Evolutionary conservation across 2,329 filamentous ascomycete species (phyloP), one percentile per base, ranked within the genome.

Genomic region (Helminthosporium solani): DNA sequence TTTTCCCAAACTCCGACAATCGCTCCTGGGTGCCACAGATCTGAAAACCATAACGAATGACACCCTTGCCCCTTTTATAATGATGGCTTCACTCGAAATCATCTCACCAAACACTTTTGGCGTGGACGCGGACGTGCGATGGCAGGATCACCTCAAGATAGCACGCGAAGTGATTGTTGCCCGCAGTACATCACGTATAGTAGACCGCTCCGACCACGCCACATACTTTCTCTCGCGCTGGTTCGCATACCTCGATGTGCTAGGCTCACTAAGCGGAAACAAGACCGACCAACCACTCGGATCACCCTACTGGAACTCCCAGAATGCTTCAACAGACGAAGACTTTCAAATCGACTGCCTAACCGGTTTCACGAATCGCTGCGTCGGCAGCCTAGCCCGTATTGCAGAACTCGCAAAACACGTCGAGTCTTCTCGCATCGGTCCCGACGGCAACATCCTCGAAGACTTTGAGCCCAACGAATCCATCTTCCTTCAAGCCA

Each of bases 51-150:
- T 90, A 9, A 85, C 86, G 1, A 84, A 90, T 55, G 81, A 82
- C 14, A 88, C 86, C 44, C 76, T 95, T 2, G 88, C 88, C 0
- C 89, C 88, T 0, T 86, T 88, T 7, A 90, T 95, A 52, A 90
- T 94, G 86, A 79, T 95, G 36, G 82, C 88, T 0, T 91, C 88
- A 1, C 75, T 94, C 16, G 88, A 94, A 61, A 92, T 94, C 46
- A 85, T 94, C 40, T 90, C 86, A 0, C 89, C 89, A 0, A 86
- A 85, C 46, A 86, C 87, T 0, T 92, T 94, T 61, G 28, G 14
- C 7, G 5, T 9, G 23, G 88, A 87, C 43, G 84, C 88, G n/a
- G 78, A 82, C 1, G 87, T 92, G 42, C 80, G 87, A 1, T 95
- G 89, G 89, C 87, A 90, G 63, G 81, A 80, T 41, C 88, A 95